Base-by-base conservation (phyloP, 352 stramenopile species). In the Phytophthora melonis region DNA sequence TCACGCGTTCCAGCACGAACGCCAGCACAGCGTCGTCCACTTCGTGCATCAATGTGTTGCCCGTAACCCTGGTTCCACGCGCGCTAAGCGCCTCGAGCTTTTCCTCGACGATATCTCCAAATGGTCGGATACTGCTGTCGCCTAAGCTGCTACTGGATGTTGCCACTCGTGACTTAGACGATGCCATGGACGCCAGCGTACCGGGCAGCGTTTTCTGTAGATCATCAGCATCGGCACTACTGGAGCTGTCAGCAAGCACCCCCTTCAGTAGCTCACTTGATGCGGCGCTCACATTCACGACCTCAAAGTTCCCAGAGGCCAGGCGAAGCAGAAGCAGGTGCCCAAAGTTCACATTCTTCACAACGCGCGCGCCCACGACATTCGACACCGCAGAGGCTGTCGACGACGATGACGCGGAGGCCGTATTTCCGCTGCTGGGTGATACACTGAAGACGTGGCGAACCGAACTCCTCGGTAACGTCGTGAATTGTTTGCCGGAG, bases 361-460 rank as follows among this genome's bases (percentile, higher is more conserved):
- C 66, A 23, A 93, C 79, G 21, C 84, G 82, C 9, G 78, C 85
- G 21, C 87, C 87, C 52, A 94, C 80, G 34, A 94, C 77, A 72
- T 88, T 91, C 7, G 77, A 81, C 34, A 84, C 71, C 16, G 58
- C 74, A 63, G 49, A 32, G 58, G 61, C 34, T 14, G 70, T 10
- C 59, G 66, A 63, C 11, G 57, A 5, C 19, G 58, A 58, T 3
- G 58, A 32, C 27, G 19, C 36, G 16, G 53, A 6, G 19, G 45
- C 6, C 32, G 47, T 53, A 30, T 55, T 39, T 27, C 61, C 25
- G 3, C 43, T 79, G 36, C 66, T 72, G 5, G 89, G 87, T 10
- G 87, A 92, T 10, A 96, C 78, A 64, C 87, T 89, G 62, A 96
- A 94, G 39, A 94, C 82, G 60, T 93, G 89, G 18, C 88, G 87